These are phyloP conservation scores for Myrica gale DNA, from an alignment of 306 rosid genomes.

Conservation along the genomic window DNA sequence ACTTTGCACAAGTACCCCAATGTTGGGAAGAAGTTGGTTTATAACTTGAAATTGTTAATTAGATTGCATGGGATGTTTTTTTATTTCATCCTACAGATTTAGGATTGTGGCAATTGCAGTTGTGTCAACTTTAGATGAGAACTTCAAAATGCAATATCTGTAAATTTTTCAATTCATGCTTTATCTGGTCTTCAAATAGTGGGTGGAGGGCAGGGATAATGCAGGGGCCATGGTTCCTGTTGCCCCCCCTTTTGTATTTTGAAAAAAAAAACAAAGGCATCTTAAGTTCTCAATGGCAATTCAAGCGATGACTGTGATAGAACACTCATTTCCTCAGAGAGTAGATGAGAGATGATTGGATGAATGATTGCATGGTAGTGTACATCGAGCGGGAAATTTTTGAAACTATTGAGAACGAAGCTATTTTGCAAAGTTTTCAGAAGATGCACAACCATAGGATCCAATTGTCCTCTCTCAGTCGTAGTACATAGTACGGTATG, in stretches of 20 bases:
- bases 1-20: not conserved
- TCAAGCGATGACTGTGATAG: not conserved
- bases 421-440: too few relatives aligned
- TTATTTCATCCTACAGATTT: constrained; percentile 4
- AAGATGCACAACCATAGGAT: too few relatives aligned
- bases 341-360: too few relatives aligned
- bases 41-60: not conserved
- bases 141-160: not conserved
- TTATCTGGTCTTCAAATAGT: not conserved
- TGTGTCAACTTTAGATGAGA: not conserved
- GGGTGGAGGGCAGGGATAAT: constrained; percentile 3
- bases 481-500: too few relatives aligned
- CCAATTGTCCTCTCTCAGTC: too few relatives aligned
- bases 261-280: not conserved
- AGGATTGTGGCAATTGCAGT: not conserved
- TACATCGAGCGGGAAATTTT: too few relatives aligned
- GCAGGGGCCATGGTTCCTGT: not conserved
- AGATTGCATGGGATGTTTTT: constrained; percentile 1
- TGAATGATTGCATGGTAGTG: too few relatives aligned
- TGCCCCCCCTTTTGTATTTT: too few relatives aligned
- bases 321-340: not conserved
- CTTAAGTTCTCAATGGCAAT: not conserved
- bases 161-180: constrained; percentile 4
- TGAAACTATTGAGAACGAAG: too few relatives aligned
- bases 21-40: constrained; percentile 5